Base-by-base conservation (phyloP, 495 filamentous ascomycete genomes). In the Poronia punctata region DNA sequence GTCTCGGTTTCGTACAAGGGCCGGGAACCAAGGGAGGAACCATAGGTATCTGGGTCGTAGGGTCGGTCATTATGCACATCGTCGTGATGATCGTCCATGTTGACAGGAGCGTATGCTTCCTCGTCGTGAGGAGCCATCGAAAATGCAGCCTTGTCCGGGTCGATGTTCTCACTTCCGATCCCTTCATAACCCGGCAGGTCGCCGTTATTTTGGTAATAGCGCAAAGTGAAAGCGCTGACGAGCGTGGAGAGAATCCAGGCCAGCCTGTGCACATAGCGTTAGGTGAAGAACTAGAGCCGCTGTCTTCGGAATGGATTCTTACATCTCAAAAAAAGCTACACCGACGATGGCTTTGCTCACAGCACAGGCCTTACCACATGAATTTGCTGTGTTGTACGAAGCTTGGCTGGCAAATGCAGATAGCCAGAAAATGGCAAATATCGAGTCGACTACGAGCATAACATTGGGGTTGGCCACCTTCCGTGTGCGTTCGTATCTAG, bases 401-500 rank as follows among this genome's bases (percentile, higher is more conserved):
- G 85, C 84, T 28, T 94, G 74, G 28, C 80, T 74, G 4, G 86
- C 74, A 64, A 88, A 92, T 1, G 81, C 88, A 6, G 80, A 78
- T 43, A 95, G 78, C 88, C 88, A 97, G 50, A 95, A 65, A 29
- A 95, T 61, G 28, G 76, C 63, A 57, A 82, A 90, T 20, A 90
- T 35, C 3, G 68, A 62, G 56, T 97, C 90, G 31, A 93, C 64
- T 4, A 70, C 71, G 14, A 82, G 75, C 61, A 94, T 86, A 37
- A 76, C 87, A 57, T 92, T 88, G 7, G 86, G 82, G 49, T 94
- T 80, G 31, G 84, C 84, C 46, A 88, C 77, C 51, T 78, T 80
- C 20, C 76, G 73, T 20, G 88, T 84, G 43, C 88, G 80, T n/a
- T 78, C 72, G 70, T 86, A 95, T 54, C 86, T 80, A 17, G 87